Percentiles rank a stretch among this genome's conserved stretches.
These are phyloP conservation scores for Cladophialophora carrionii DNA, from an alignment of 2,329 filamentous ascomycete genomes.

Conservation along the genomic window DNA sequence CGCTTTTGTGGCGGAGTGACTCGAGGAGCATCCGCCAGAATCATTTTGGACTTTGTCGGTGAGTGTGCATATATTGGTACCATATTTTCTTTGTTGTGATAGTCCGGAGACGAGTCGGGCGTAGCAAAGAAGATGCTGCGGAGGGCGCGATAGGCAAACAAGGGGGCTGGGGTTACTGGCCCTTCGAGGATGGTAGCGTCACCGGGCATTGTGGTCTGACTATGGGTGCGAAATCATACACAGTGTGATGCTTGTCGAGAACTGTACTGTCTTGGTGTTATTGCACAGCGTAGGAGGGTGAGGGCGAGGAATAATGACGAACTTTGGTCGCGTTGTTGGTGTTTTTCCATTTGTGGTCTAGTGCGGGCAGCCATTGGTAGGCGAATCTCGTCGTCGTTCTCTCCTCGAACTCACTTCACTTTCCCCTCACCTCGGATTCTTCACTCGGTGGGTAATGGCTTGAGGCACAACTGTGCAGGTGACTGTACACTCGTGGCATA, in stretches of 20 bases:
- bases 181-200: slow-evolving; percentile 53
- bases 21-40: slow-evolving; percentile 30
- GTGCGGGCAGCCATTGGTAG: slow-evolving; percentile 9
- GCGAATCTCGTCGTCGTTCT: neutral
- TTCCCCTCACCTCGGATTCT: neutral
- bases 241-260: neutral
- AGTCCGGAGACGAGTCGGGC: slow-evolving; percentile 54
- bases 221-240: neutral
- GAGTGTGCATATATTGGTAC: slow-evolving; percentile 12
- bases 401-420: neutral
- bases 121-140: slow-evolving; percentile 68
- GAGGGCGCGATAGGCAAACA: slow-evolving; percentile 69
- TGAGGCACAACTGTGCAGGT: slow-evolving; percentile 18
- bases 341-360: slow-evolving; percentile 17
- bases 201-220: slow-evolving; percentile 21
- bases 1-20: slow-evolving; percentile 38
- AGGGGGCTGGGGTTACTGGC: slow-evolving; percentile 67
- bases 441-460: neutral
- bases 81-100: slow-evolving; percentile 39
- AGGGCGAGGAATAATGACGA: neutral
- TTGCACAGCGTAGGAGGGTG: too few species aligned
- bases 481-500: slow-evolving; percentile 22
- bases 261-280: neutral
- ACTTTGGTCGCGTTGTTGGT: slow-evolving; percentile 11
- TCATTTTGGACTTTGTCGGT: slow-evolving; percentile 21